Percentiles rank a stretch among this genome's conserved stretches.
These are phyloP conservation scores for Pseudomicrostroma phylloplanum DNA, from an alignment of 1,284 basidiomycete genomes.

Conservation along the genomic window DNA sequence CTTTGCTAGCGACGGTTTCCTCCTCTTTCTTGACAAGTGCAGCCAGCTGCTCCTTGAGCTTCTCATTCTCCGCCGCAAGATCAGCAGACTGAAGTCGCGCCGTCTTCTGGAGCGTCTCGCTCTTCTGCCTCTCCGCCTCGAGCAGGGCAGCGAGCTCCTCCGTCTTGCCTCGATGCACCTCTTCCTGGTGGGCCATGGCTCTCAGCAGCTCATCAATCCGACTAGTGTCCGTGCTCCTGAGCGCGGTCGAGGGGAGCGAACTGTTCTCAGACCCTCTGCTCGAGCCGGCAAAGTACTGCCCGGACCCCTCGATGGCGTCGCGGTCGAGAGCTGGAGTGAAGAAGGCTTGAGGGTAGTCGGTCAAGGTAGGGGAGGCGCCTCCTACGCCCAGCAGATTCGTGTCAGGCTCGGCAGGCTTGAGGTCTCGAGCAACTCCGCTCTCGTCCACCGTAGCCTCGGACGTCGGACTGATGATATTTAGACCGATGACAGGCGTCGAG, in stretches of 20 bases:
- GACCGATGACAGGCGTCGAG: not conserved
- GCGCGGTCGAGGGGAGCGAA: not conserved
- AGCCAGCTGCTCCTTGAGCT: not conserved
- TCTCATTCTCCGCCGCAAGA: conserved; percentile 55
- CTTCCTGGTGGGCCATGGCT: conserved; percentile 91
- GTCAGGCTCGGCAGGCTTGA: not conserved
- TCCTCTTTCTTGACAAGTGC: too few species aligned
- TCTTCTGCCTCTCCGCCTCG: conserved; percentile 63
- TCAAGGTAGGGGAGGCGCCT: not conserved
- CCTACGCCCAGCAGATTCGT: not conserved
- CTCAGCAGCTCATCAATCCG: conserved; percentile 37
- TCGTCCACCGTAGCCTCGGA: not conserved
- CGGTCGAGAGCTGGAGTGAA: conserved; percentile 15
- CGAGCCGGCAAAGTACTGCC: conserved; percentile 16
- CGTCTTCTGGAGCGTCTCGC: conserved; percentile 69
- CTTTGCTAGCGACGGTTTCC: too few species aligned
- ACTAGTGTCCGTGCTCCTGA: conserved; percentile 4
- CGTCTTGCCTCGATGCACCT: conserved; percentile 69
- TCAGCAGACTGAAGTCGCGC: conserved; percentile 77
- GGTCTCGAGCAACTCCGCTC: not conserved
- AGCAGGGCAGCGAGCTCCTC: conserved; percentile 66
- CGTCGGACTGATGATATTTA: not conserved
- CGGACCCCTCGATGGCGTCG: conserved; percentile 21
- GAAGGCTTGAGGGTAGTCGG: conserved; percentile 14
- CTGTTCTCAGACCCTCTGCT: conserved; percentile 19